phyloP scores from a whole-genome alignment of 192 early-diverging fungal species.

The Phlyctochytrium planicorne region DNA sequence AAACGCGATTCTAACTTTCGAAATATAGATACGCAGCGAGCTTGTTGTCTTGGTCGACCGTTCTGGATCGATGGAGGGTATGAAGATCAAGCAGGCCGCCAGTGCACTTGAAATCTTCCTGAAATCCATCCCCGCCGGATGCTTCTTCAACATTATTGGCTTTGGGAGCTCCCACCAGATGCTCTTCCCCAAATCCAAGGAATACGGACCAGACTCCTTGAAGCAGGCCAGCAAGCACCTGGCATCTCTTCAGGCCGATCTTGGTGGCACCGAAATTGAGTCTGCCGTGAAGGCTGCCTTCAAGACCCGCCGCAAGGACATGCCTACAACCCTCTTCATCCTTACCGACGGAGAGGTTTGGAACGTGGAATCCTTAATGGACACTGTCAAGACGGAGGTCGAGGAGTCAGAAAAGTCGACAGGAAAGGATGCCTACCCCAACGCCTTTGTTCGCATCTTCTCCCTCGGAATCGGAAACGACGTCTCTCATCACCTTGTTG shows the following conservation, averaged over 20 bases:
- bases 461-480: conserved; percentile 45
- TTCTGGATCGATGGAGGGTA: conserved; percentile 55
- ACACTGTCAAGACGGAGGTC: conserved; percentile 14
- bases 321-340: conserved; percentile 42
- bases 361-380: conserved; percentile 39
- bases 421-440: background rate
- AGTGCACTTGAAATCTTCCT: conserved; percentile 46
- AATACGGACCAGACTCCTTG: conserved; percentile 36
- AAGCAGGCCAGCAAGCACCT: conserved; percentile 31
- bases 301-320: conserved; percentile 20
- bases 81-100: conserved; percentile 32
- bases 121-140: conserved; percentile 45
- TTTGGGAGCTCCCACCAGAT: conserved; percentile 37
- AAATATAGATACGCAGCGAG: conserved; percentile 20
- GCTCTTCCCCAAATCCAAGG: conserved; percentile 38
- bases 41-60: conserved; percentile 46
- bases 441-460: conserved; percentile 39
- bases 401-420: conserved; percentile 3
- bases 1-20: background rate
- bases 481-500: conserved; percentile 52
- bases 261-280: conserved; percentile 52
- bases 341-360: conserved; percentile 51
- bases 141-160: conserved; percentile 49
- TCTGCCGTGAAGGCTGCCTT: conserved; percentile 33
- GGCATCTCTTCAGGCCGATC: conserved; percentile 33